phyloP scores from a whole-genome alignment of 2,329 filamentous ascomycete species.

The Arthrobotrys sinensis region DNA sequence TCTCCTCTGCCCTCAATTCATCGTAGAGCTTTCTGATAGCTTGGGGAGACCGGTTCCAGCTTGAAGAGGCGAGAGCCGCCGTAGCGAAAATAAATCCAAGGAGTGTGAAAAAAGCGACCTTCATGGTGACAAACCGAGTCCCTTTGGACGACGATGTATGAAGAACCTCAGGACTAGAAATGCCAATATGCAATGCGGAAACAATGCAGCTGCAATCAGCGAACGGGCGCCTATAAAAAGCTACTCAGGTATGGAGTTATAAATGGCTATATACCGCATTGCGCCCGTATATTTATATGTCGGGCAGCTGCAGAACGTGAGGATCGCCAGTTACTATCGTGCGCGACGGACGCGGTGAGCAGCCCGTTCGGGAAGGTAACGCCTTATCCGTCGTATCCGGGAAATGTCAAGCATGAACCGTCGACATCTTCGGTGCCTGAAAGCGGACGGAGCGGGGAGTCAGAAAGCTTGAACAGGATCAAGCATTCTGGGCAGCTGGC shows the following conservation, averaged over 20 bases:
- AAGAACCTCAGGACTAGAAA: background rate
- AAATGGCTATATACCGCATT: conserved; percentile 32
- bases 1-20: background rate
- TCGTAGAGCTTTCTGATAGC: conserved; percentile 42
- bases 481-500: conserved; percentile 51
- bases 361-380: conserved; percentile 31
- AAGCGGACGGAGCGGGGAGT: conserved; percentile 7
- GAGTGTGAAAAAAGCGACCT: conserved; percentile 30
- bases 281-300: conserved; percentile 33
- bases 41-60: conserved; percentile 41
- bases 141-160: conserved; percentile 7
- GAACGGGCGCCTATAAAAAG: background rate
- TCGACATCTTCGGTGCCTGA: conserved; percentile 27
- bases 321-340: conserved; percentile 19
- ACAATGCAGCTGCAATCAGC: conserved; percentile 4
- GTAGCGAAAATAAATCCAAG: conserved; percentile 47
- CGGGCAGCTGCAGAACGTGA: conserved; percentile 9
- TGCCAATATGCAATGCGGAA: background rate
- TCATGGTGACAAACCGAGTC: conserved; percentile 22
- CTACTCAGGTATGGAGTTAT: background rate
- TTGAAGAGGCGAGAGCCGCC: conserved; percentile 39
- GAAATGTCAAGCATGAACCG: conserved; percentile 17
- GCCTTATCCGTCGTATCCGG: conserved; percentile 28
- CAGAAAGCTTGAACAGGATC: conserved; percentile 38
- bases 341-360: background rate